A percentile compares a stretch with the other conserved stretches of the same genome.
Evolutionary conservation across 1,284 basidiomycete species (phyloP).

Genomic region (Ganoderma resinaceum): DNA sequence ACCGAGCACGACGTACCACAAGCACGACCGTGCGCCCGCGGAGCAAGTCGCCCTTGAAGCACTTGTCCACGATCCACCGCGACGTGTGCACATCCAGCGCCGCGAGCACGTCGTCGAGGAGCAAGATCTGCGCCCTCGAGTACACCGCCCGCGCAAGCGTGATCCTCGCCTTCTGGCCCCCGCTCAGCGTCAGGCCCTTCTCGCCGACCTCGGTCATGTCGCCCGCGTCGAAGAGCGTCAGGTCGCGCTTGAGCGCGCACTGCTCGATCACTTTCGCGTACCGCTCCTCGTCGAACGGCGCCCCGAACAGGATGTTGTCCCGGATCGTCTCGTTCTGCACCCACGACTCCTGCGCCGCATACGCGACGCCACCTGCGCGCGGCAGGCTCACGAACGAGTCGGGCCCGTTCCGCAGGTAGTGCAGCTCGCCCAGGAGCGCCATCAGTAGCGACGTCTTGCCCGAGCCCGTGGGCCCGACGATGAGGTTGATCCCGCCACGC

Average conservation of each 20-base stretch:
- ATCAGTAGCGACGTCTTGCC: slow-evolving; percentile 62
- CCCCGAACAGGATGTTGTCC: slow-evolving; percentile 55
- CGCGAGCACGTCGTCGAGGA: slow-evolving; percentile 68
- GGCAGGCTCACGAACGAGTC: slow-evolving; percentile 74
- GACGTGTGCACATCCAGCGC: slow-evolving; percentile 74
- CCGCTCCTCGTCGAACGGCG: slow-evolving; percentile 49
- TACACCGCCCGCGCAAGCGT: slow-evolving; percentile 80
- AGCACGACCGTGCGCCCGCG: slow-evolving; percentile 74
- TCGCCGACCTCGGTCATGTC: slow-evolving; percentile 78
- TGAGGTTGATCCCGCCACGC: slow-evolving; percentile 63
- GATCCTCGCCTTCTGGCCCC: slow-evolving; percentile 80
- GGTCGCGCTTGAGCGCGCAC: slow-evolving; percentile 69
- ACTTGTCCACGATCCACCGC: slow-evolving; percentile 79
- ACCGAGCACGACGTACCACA: slow-evolving; percentile 55
- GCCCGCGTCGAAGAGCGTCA: slow-evolving; percentile 73
- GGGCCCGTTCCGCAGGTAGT: slow-evolving; percentile 59
- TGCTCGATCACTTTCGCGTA: slow-evolving; percentile 61
- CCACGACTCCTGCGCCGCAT: slow-evolving; percentile 82
- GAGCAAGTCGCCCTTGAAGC: slow-evolving; percentile 74
- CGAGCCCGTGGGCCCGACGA: slow-evolving; percentile 67
- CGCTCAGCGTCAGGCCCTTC: slow-evolving; percentile 68
- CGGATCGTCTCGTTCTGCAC: slow-evolving; percentile 48
- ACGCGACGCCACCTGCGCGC: slow-evolving; percentile 68
- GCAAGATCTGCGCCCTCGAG: slow-evolving; percentile 64
- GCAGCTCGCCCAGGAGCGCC: slow-evolving; percentile 68